Base-by-base conservation (phyloP, 2,329 filamentous ascomycete species). In the Ceratocystis papillata region DNA sequence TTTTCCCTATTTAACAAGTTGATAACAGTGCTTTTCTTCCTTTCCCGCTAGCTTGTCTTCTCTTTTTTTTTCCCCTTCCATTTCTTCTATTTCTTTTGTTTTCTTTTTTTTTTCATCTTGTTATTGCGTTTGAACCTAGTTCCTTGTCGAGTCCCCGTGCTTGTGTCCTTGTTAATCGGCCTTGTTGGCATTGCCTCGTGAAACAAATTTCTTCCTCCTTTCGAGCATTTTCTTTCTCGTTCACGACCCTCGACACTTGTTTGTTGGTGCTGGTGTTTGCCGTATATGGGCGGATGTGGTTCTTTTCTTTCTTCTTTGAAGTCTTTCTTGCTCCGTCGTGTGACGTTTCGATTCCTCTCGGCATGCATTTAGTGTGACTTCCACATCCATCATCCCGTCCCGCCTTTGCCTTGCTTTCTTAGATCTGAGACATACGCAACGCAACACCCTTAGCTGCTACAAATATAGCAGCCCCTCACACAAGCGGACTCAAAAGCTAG, bases 351-450 rank as follows among this genome's bases (percentile, higher is more conserved):
- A n/a, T n/a, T n/a, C 12, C 33, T 8, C 10, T 59, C 33, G 12
- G 17, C 25, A n/a, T 59, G 55, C 30, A 30, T n/a, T 8, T 30
- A n/a, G 55, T 37, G 55, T 59, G 28, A 59, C 55, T 37, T 59
- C 37, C 10, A 37, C 55, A 59, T 25, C 55, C 55, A 17, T 59
- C 55, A 30, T 37, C 55, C 55, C 53, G 17, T 33, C 53, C 53
- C 55, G 28, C 28, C 55, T n/a, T 37, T 37, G 30, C 17, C 33
- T 59, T 30, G n/a, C 55, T 25, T 37, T 37, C 12, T 25, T 45
- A 30, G 22, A 59, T 65, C 63, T 65, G 33, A 53, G 63, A 65
- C 50, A 37, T 65, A 57, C 50, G 45, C 45, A 33, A 57, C 50
- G 33, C 45, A 33, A 60, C 33, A n/a, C 57, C 6, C 25, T 63